Conservation (phyloP, 2,329 filamentous ascomycete species). For the Exophiala sp. region DNA sequence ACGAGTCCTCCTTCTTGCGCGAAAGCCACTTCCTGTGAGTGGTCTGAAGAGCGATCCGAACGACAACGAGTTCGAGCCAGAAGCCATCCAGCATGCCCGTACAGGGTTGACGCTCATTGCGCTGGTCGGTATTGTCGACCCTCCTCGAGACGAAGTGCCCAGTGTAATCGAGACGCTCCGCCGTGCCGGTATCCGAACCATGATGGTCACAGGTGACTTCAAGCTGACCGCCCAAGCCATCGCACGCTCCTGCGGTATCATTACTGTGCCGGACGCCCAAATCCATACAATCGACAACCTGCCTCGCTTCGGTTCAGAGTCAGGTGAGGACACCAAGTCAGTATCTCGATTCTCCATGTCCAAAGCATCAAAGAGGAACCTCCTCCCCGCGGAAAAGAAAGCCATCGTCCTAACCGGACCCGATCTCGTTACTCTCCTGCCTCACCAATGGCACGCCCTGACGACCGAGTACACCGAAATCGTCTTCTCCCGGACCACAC, state of each 20-base stretch:
- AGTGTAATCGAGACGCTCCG: slow-evolving; percentile 60
- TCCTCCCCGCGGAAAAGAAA: slow-evolving; percentile 31
- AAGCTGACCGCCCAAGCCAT: slow-evolving; percentile 71
- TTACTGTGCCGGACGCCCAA: slow-evolving; percentile 45
- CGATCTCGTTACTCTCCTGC: slow-evolving; percentile 63
- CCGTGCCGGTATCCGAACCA: slow-evolving; percentile 68
- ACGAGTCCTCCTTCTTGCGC: slow-evolving; percentile 64
- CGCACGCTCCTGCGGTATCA: slow-evolving; percentile 67
- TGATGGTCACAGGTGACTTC: slow-evolving; percentile 81
- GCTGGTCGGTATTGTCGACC: slow-evolving; percentile 58
- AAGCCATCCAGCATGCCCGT: slow-evolving; percentile 53
- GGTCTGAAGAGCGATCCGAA: slow-evolving; percentile 41
- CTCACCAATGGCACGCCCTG: slow-evolving; percentile 66
- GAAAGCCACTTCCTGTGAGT: slow-evolving; percentile 51
- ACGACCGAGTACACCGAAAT: slow-evolving; percentile 63
- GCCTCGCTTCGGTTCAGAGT: slow-evolving; percentile 31
- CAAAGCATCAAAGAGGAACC: slow-evolving; percentile 1
- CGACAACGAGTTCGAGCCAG: slow-evolving; percentile 54
- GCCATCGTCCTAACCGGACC: slow-evolving; percentile 64
- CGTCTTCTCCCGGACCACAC: slow-evolving; percentile 72
- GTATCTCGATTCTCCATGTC: neutral
- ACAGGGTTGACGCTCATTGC: slow-evolving; percentile 52
- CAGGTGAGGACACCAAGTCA: slow-evolving; percentile 1
- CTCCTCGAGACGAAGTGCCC: slow-evolving; percentile 58
- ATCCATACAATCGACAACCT: slow-evolving; percentile 56